A percentile compares a stretch with the other conserved stretches of the same genome.
phyloP scores from a whole-genome alignment of 2,329 filamentous ascomycete genomes.

The Phaeosphaeria sp. region DNA sequence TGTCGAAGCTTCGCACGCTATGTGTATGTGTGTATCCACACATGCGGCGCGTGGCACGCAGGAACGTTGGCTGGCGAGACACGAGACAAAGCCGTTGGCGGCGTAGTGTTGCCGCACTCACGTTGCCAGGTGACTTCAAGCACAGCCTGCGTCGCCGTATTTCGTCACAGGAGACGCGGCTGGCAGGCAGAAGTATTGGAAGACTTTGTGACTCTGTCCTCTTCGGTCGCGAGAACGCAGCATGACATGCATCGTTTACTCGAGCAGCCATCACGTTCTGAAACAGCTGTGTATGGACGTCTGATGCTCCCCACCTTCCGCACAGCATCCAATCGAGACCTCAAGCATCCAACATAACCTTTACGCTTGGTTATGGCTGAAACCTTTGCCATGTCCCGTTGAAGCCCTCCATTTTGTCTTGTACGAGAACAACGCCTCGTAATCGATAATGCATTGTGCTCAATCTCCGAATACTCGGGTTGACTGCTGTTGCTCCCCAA shows the following conservation, averaged over 20 bases:
- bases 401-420: neutral
- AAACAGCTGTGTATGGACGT: neutral
- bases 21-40: neutral
- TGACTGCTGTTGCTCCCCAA: constrained; percentile 9
- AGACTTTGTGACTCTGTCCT: constrained; percentile 5
- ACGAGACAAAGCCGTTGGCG: constrained; percentile 13
- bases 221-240: neutral
- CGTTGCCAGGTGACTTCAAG: constrained; percentile 15
- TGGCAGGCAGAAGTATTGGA: constrained; percentile 23
- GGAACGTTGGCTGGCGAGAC: constrained; percentile 22
- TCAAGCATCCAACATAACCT: neutral
- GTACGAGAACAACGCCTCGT: neutral
- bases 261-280: neutral
- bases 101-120: neutral
- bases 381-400: neutral
- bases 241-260: constrained; percentile 9
- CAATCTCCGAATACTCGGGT: constrained; percentile 7
- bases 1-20: constrained; percentile 14
- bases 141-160: constrained; percentile 9
- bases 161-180: constrained; percentile 5
- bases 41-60: constrained; percentile 18
- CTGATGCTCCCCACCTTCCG: neutral
- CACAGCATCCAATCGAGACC: neutral
- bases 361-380: neutral
- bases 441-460: neutral